These are phyloP conservation scores for Luffa acutangula DNA, from an alignment of 306 rosid genomes.

Conservation along the genomic window DNA sequence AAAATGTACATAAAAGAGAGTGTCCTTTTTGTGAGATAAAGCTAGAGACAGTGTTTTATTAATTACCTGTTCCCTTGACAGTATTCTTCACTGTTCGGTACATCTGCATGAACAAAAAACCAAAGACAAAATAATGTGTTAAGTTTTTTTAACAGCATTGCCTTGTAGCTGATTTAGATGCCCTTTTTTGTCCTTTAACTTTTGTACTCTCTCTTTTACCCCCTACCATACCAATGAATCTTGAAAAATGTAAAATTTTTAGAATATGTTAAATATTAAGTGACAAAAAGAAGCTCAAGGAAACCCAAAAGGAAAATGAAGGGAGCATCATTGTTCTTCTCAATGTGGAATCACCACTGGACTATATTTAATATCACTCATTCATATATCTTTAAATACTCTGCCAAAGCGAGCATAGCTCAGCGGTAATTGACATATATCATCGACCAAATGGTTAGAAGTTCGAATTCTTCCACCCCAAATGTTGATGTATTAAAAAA, in stretches of 20 bases:
- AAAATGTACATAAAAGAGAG: not conserved
- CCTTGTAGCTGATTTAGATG: not conserved
- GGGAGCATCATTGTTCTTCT: not conserved
- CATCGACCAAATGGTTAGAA: no score
- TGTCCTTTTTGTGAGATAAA: not conserved
- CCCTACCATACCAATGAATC: not conserved
- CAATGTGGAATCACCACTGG: not conserved
- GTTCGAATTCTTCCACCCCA: no score
- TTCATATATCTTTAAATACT: not conserved
- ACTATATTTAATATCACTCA: not conserved
- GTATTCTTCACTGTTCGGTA: conserved; percentile 95
- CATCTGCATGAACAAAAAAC: conserved; percentile 70
- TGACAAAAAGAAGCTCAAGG: not conserved
- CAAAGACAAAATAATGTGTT: not conserved
- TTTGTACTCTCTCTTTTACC: conserved; percentile 8
- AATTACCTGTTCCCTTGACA: conserved; percentile 59
- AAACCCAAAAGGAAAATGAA: not conserved
- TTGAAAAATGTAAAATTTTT: not conserved
- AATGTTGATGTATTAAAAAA: no score
- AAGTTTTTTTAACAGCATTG: not conserved
- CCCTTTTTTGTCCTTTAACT: conserved; percentile 4
- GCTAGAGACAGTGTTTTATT: not conserved
- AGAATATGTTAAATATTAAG: not conserved
- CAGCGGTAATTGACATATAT: no score
- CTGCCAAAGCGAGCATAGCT: no score